Conservation (phyloP, 257 asterid genomes). For the Solanum ossicruentum region DNA sequence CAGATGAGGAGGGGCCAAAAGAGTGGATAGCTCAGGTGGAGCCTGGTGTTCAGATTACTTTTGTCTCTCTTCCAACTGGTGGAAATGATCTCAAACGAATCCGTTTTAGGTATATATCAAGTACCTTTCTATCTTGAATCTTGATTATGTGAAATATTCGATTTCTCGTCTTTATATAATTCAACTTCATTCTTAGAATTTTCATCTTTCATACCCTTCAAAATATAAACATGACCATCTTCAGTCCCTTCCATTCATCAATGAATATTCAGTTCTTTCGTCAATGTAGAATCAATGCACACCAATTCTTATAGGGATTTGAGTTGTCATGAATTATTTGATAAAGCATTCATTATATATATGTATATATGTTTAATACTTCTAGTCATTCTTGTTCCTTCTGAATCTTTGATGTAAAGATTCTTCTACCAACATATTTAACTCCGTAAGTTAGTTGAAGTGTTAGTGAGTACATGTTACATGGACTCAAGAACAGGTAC, state of each 20-base stretch:
- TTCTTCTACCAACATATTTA: not conserved
- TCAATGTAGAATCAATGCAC: not conserved
- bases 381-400: not conserved
- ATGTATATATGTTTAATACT: not conserved
- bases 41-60: constrained; percentile 88
- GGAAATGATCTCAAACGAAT: constrained; percentile 88
- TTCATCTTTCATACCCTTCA: not conserved
- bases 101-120: constrained; percentile 57
- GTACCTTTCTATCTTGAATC: not conserved
- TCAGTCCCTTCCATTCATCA: not conserved
- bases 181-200: not conserved
- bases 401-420: not conserved
- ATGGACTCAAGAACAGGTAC: not conserved
- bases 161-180: not conserved
- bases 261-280: not conserved
- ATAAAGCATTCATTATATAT: not conserved
- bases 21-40: constrained; percentile 94
- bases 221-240: not conserved
- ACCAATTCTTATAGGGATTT: not conserved
- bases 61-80: constrained; percentile 69
- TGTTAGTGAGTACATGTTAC: not conserved
- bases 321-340: not conserved
- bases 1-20: constrained; percentile 45
- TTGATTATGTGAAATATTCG: not conserved
- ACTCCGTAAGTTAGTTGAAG: not conserved